Evolutionary conservation across 1,284 basidiomycete species (phyloP), one percentile per base, ranked within the genome.

Genomic region (Athelia sp.): DNA sequence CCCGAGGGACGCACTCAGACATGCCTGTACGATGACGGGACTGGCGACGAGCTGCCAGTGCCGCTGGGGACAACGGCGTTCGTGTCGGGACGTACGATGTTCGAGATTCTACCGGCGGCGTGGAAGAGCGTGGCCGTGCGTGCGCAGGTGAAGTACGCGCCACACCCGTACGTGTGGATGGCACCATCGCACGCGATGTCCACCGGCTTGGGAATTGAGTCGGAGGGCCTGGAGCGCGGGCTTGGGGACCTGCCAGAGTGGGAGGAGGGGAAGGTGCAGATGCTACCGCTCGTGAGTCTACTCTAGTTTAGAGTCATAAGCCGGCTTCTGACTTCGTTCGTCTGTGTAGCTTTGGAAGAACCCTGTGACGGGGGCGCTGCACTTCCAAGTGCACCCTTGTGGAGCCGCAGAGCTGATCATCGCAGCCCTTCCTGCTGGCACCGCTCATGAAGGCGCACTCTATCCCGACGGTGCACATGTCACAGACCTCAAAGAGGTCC

Each of bases 141-240:
- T 34, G 70, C 79, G 4, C 74, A 72, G 49, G 83, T 87, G 50
- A 72, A 69, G 54, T 90, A 88, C 58, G 71, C 85, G 0, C 86
- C 88, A 3, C 87, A 90, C 60, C 88, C 87, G 4, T 92, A 90
- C 62, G 82, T 90, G 14, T 92, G 87, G 88, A 94, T 93, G 89
- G 78, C 85, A 0, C 75, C 82, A 34, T 84, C 89, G 2, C 76
- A 75, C 49, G 83, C 87, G 1, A 70, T 81, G 59, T 70, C 87
- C 0, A 90, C 86, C 4, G 90, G 88, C 0, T 73, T 94, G 2
- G 90, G 89, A 0, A 83, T 93, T 55, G 87, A 89, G 66, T 74
- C 73, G 4, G 89, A 93, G 52, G 85, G 83, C 0, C 67, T 82
- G 18, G 90, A 93, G 67, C 62, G 89, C 46, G 60, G 77, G 1